These are phyloP conservation scores for Penicillium brevicompactum DNA, from an alignment of 2,329 filamentous ascomycete species.

Conservation along the genomic window DNA sequence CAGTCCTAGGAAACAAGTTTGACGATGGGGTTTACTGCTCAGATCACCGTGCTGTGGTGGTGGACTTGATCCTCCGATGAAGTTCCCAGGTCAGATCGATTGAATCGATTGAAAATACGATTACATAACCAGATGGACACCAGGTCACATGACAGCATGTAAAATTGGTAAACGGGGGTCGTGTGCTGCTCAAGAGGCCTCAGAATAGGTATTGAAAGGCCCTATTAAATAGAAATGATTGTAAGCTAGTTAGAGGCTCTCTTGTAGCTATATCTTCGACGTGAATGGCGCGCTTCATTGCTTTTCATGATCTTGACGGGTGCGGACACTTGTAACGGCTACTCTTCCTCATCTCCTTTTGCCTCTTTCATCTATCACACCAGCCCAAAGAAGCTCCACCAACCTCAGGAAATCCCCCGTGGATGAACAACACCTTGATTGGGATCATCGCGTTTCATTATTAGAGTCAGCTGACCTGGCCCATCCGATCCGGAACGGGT, in stretches of 20 bases:
- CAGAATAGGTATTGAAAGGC: neutral
- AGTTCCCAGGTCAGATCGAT: neutral
- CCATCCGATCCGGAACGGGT: conserved; percentile 9
- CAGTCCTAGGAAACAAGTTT: conserved; percentile 56
- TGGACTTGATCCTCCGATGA: conserved; percentile 1
- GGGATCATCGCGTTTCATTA: conserved; percentile 5
- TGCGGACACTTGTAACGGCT: conserved; percentile 13
- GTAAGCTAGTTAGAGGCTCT: neutral
- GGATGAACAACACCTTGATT: conserved; percentile 1
- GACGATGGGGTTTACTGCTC: conserved; percentile 58
- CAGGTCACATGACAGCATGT: conserved; percentile 4
- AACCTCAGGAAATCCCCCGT: neutral
- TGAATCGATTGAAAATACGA: neutral
- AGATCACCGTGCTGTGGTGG: conserved; percentile 61
- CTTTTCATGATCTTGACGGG: conserved; percentile 1
- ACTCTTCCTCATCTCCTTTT: conserved; percentile 11
- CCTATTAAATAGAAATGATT: neutral
- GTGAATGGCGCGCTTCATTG: conserved; percentile 3
- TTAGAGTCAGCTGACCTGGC: conserved; percentile 9
- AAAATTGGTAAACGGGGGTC: conserved; percentile 9
- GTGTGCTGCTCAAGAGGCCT: neutral
- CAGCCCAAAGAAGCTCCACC: conserved; percentile 4
- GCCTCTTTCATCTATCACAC: conserved; percentile 11
- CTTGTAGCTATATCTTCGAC: neutral
- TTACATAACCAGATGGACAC: neutral